Evolutionary conservation across 2,329 filamentous ascomycete species (phyloP), one percentile per base, ranked within the genome.

Genomic region (Colletotrichum sp.): DNA sequence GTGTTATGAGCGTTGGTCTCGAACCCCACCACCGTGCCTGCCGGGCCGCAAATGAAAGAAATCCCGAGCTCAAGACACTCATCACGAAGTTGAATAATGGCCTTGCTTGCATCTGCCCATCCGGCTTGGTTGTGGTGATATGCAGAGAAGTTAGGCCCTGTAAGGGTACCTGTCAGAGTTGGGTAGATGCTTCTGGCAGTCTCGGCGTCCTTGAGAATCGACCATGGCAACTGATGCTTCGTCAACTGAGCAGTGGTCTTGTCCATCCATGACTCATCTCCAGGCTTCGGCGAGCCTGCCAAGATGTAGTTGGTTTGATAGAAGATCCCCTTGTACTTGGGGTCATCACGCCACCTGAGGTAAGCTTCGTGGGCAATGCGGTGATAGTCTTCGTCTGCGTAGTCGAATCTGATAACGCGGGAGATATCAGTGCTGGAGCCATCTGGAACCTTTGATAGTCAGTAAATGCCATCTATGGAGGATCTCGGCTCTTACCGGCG

Each of bases 341-440:
- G 73, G 1, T 69, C 55, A 4, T 76, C 64, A 13, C 76, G 64
- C 0, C 83, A 72, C 79, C 82, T 82, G 28, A 82, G 75, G 58
- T 83, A 83, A 4, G 82, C 81, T 65, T 83, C 65, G n/a, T 21
- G 26, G 4, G 90, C 92, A 64, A 95, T 89, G 56, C 85, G 84
- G 79, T 18, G 77, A 79, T 95, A 95, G 14, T 90, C 86, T 0
- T 87, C 82, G 77, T 92, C 89, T n/a, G 92, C 91, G 79, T 95
- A 95, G 83, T 95, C 93, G 61, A 83, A 78, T 3, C 85, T 82
- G 30, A 86, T 80, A 55, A 86, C 81, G 9, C 85, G 83, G 5
- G 84, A 86, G 14, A 84, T 81, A 69, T 86, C 84, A 9, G 84
- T 83, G 52, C 84, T 85, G 68, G 84, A 83, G n/a, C 82, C 82